Evolutionary conservation across 331 rosid species (phyloP), one percentile per base, ranked within the genome.

Genomic region (Dryas integrifolia): DNA sequence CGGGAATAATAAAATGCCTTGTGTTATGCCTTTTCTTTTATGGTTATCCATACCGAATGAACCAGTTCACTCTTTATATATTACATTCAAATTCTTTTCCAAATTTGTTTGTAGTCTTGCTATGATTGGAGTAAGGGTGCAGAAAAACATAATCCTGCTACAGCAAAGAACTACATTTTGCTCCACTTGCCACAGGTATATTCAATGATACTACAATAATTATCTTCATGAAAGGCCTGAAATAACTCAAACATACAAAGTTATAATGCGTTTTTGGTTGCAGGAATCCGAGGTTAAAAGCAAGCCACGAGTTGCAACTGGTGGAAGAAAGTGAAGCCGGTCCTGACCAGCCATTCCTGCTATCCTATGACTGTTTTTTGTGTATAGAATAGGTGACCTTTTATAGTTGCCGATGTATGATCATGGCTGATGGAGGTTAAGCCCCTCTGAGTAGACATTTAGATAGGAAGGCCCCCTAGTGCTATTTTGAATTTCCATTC

Each of bases 221-320:
- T 43, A 40, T 40, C 18, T 24, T 40, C 9, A 16, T 45, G 26
- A 69, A 18, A 30, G 65, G 53, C 65, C 65, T 71, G 24, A 30
- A 44, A 43, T 4, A 43, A 18, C 21, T 44, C 4, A 21, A 51
- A 43, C n/a, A 30, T 70, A 38, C 12, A 44, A 3, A 5, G 3
- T 30, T 44, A 14, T 50, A 16, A 30, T 50, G 5, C n/a, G 35
- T 18, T 21, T 39, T 76, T 56, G 60, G 75, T 77, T 67, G 57
- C 87, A 94, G 98, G 97, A 94, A 26, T 9, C 89, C 1, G 98
- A 94, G 76, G 92, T 91, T 65, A 91, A 94, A 82, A 85, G 90
- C 72, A 91, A 89, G 88, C 96, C 97, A 14, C 75, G 92, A 55
- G 60, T 83, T 65, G 87, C 35, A 30, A 30, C 86, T 21, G 56